Conservation (phyloP, 306 rosid species). For the Crotalaria pallida region DNA sequence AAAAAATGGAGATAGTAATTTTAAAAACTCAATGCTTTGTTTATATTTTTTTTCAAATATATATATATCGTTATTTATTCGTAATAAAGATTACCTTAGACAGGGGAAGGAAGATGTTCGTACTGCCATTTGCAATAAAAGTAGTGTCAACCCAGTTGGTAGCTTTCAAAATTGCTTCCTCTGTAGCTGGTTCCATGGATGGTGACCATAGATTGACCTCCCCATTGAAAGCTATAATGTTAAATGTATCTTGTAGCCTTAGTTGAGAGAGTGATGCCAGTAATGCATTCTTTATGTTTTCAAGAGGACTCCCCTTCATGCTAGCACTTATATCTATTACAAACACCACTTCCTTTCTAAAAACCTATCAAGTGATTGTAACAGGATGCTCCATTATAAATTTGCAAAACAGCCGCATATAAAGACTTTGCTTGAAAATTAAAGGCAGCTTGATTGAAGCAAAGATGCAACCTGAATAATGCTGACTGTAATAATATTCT, state of each 20-base stretch:
- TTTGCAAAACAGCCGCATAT: background rate
- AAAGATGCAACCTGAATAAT: background rate
- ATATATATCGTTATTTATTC: no score
- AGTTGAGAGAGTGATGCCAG: slow-evolving; percentile 64
- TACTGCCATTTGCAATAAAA: slow-evolving; percentile 63
- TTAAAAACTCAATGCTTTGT: no score
- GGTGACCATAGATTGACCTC: slow-evolving; percentile 51
- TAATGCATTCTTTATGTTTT: slow-evolving; percentile 59
- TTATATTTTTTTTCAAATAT: no score
- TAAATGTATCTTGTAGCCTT: slow-evolving; percentile 59
- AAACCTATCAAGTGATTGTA: slow-evolving; percentile 48
- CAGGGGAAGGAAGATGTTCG: slow-evolving; percentile 77
- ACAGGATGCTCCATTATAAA: background rate
- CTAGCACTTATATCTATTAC: slow-evolving; percentile 77
- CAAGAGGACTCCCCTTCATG: slow-evolving; percentile 81
- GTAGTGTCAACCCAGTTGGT: slow-evolving; percentile 48
- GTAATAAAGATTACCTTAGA: slow-evolving; percentile 47
- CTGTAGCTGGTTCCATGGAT: slow-evolving; percentile 61
- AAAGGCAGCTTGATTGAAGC: slow-evolving; percentile 11
- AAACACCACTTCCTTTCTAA: slow-evolving; percentile 72
- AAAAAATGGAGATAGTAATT: no score
- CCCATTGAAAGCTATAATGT: slow-evolving; percentile 70
- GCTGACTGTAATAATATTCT: background rate
- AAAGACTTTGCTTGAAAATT: background rate
- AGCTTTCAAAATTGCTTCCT: slow-evolving; percentile 56